A percentile compares a stretch with the other conserved stretches of the same genome.
Conservation (phyloP, 371 early-diverging fungal genomes). For the Homolaphlyctis polyrhiza region DNA sequence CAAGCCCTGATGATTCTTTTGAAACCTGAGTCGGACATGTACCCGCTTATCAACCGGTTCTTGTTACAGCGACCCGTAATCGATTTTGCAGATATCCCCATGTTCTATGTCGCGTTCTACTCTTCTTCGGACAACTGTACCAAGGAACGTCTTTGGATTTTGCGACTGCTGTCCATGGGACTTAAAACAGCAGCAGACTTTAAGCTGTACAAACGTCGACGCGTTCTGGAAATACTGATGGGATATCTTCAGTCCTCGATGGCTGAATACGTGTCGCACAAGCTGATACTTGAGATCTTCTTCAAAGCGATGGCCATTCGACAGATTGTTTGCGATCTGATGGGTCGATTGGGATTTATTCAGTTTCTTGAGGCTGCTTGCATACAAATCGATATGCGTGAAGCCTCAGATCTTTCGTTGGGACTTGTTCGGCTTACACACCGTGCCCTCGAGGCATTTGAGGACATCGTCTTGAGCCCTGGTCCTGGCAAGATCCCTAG, state of each 20-base stretch:
- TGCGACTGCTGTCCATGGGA: conserved; percentile 60
- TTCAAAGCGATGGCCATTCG: conserved; percentile 50
- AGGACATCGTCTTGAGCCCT: no score
- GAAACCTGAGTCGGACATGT: conserved; percentile 71
- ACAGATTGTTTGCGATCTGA: conserved; percentile 42
- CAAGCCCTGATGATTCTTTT: conserved; percentile 57
- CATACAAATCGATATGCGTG: conserved; percentile 7
- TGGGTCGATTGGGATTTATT: conserved; percentile 54
- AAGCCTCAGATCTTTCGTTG: conserved; percentile 4
- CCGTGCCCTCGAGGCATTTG: no score
- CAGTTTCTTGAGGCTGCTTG: conserved; percentile 46
- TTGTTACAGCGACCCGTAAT: conserved; percentile 63
- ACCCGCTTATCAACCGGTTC: conserved; percentile 67
- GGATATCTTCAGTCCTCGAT: conserved; percentile 61
- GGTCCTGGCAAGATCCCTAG: background rate
- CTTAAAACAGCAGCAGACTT: conserved; percentile 57
- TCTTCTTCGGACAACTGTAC: conserved; percentile 57
- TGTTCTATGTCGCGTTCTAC: conserved; percentile 71
- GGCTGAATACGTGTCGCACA: conserved; percentile 50
- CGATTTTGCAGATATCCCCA: conserved; percentile 75
- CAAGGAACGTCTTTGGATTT: conserved; percentile 70
- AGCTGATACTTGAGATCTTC: conserved; percentile 54
- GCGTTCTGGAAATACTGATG: conserved; percentile 61
- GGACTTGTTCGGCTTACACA: conserved; percentile 7
- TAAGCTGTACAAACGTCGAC: conserved; percentile 60